These are phyloP conservation scores for Boletus fagicola DNA, from an alignment of 768 basidiomycete genomes.

Conservation along the genomic window DNA sequence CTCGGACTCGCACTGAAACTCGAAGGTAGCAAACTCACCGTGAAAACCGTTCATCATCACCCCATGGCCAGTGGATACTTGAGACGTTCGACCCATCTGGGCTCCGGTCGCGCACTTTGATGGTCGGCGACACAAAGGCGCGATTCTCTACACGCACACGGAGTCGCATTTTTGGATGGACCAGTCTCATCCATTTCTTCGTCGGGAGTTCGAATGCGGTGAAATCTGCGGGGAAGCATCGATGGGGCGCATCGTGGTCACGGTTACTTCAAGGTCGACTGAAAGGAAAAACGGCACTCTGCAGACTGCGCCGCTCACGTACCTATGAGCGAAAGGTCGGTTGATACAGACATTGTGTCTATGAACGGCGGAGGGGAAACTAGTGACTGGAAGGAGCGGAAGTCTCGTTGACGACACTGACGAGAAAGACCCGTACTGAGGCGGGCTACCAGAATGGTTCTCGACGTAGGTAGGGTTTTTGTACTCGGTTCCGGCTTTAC, in stretches of 20 bases:
- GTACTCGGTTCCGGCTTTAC: conserved; percentile 17
- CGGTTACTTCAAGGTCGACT: background rate
- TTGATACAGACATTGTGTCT: conserved; percentile 8
- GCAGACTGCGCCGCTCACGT: conserved; percentile 2
- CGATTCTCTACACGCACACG: conserved; percentile 14
- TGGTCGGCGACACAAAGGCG: conserved; percentile 16
- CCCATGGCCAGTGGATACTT: conserved; percentile 17
- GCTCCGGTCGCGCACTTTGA: conserved; percentile 7
- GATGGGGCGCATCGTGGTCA: background rate
- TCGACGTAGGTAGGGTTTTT: conserved; percentile 1
- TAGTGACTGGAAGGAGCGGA: background rate
- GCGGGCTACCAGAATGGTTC: background rate
- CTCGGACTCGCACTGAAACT: background rate
- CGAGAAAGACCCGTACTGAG: background rate
- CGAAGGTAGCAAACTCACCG: conserved; percentile 11
- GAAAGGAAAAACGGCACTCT: background rate
- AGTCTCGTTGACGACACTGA: background rate
- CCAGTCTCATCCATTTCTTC: conserved; percentile 17
- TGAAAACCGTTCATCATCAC: conserved; percentile 5
- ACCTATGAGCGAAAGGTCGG: conserved; percentile 20
- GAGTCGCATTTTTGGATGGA: conserved; percentile 25
- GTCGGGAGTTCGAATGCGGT: conserved; percentile 24
- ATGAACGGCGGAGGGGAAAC: background rate
- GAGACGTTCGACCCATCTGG: background rate
- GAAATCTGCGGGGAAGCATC: conserved; percentile 16